Conservation (phyloP, 2,329 filamentous ascomycete species). For the Arthrobotrys pseudoclavata region DNA sequence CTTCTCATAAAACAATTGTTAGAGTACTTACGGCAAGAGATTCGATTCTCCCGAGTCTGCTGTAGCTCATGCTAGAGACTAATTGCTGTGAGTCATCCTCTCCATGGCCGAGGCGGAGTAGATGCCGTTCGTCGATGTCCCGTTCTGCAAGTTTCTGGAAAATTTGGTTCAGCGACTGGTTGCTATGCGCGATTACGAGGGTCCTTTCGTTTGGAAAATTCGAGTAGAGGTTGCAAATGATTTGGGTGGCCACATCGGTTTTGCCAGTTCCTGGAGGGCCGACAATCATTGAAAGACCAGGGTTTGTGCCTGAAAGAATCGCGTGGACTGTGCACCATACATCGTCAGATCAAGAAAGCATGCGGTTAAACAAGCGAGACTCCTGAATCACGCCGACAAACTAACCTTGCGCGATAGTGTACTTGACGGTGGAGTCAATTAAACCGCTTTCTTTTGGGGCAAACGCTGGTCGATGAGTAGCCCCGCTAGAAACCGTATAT, state of each 20-base stretch:
- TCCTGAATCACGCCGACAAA: not conserved
- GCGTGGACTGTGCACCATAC: slow-evolving; percentile 75
- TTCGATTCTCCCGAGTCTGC: slow-evolving; percentile 94
- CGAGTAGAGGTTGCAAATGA: slow-evolving; percentile 99
- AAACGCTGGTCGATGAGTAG: not conserved
- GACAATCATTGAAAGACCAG: slow-evolving; percentile 91
- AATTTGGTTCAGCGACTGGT: slow-evolving; percentile 95
- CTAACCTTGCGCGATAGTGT: slow-evolving; percentile 42
- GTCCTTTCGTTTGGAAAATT: slow-evolving; percentile 95
- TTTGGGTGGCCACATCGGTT: slow-evolving; percentile 98
- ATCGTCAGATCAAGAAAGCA: slow-evolving; percentile 68
- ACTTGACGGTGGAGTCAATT: slow-evolving; percentile 8
- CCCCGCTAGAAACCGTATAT: slow-evolving; percentile 32
- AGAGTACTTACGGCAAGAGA: slow-evolving; percentile 76
- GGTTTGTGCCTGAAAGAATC: slow-evolving; percentile 92
- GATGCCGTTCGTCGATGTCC: slow-evolving; percentile 94
- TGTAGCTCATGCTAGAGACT: slow-evolving; percentile 79
- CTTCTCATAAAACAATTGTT: not conserved
- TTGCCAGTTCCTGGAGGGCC: slow-evolving; percentile 97
- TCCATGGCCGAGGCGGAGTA: slow-evolving; percentile 91
- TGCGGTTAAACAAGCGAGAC: slow-evolving; percentile 69
- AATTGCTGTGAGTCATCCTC: slow-evolving; percentile 88
- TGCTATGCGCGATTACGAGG: slow-evolving; percentile 93
- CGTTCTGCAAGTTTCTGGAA: slow-evolving; percentile 98
- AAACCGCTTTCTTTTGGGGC: not conserved